These are phyloP conservation scores for Aspergillus versicolor DNA, from an alignment of 2,329 filamentous ascomycete species.

Conservation along the genomic window DNA sequence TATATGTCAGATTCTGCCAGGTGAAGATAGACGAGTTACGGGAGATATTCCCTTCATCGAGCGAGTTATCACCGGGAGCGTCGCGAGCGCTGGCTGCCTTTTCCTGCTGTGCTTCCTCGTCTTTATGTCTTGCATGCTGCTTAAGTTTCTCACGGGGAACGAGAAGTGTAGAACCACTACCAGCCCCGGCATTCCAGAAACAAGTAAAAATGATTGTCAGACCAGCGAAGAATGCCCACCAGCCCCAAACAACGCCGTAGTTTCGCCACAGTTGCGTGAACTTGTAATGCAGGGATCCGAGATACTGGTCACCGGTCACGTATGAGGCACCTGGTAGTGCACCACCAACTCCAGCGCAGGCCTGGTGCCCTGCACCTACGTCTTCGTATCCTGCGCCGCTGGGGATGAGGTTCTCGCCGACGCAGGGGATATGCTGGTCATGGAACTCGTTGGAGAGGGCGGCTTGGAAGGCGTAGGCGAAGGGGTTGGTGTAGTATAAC, in stretches of 20 bases:
- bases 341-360: conserved; percentile 57
- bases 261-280: conserved; percentile 59
- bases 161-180: conserved; percentile 55
- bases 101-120: conserved; percentile 51
- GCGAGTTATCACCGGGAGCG: conserved; percentile 34
- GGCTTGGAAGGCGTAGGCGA: conserved; percentile 41
- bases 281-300: conserved; percentile 55
- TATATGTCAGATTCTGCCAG: conserved; percentile 71
- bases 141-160: conserved; percentile 62
- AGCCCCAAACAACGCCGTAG: conserved; percentile 63
- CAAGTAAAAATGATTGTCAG: conserved; percentile 60
- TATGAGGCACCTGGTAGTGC: conserved; percentile 49
- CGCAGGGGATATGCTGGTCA: conserved; percentile 34
- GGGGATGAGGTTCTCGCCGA: conserved; percentile 36
- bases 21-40: conserved; percentile 70
- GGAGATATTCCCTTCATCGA: conserved; percentile 37
- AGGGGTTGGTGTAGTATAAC: conserved; percentile 42
- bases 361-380: conserved; percentile 15
- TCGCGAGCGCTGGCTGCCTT: conserved; percentile 21
- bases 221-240: conserved; percentile 59
- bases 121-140: conserved; percentile 34
- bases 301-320: conserved; percentile 60
- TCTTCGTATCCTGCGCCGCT: conserved; percentile 33
- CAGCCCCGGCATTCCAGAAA: conserved; percentile 55
- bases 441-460: conserved; percentile 40